Base-by-base conservation (phyloP, 345 rosid genomes). In the Pistacia atlantica region DNA sequence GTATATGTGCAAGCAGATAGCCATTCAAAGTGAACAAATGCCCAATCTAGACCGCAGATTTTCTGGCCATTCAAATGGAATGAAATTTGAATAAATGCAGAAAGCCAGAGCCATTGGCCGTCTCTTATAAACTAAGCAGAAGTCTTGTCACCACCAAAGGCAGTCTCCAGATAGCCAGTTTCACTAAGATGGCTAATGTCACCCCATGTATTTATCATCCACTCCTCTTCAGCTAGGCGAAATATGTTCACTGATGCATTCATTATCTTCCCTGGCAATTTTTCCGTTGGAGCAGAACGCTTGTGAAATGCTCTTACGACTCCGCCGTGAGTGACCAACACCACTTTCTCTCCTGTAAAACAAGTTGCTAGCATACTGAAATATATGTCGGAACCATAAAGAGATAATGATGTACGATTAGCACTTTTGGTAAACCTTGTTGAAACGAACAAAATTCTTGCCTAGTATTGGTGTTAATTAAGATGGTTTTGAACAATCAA, bases 281-380 rank as follows among this genome's bases (percentile, higher is more conserved):
- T 33, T 55, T 16, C 60, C 17, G 13, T 35, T 31, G 75, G 56
- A 70, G 79, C 71, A 55, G 55, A 77, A 31, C 17, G 69, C 37
- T 65, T 70, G 72, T 70, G 68, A 64, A 70, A 55, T 57, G 54
- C 61, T 56, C 72, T 63, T 31, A 31, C 14, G 56, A 70, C 75
- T 52, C 70, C 80, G 17, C 70, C 80, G 31, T 63, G 65, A 70
- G 75, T 70, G n/a, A 56, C 66, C 60, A 71, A 67, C 18, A 31
- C 52, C 60, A 31, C 65, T 65, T 59, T 67, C 25, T 78, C 71
- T 42, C 72, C 72, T 65, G 72, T 59, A 77, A 20, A 20, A 16
- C 42, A 61, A 48, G 65, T 51, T 51, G 46, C 33, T 18, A 22
- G 12, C 37, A 58, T 12, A 61, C 18, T 49, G 28, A 22, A 61